A percentile compares a stretch with the other conserved stretches of the same genome.
Evolutionary conservation across 2,329 filamentous ascomycete species (phyloP).

Genomic region (Fusarium azukiicola): DNA sequence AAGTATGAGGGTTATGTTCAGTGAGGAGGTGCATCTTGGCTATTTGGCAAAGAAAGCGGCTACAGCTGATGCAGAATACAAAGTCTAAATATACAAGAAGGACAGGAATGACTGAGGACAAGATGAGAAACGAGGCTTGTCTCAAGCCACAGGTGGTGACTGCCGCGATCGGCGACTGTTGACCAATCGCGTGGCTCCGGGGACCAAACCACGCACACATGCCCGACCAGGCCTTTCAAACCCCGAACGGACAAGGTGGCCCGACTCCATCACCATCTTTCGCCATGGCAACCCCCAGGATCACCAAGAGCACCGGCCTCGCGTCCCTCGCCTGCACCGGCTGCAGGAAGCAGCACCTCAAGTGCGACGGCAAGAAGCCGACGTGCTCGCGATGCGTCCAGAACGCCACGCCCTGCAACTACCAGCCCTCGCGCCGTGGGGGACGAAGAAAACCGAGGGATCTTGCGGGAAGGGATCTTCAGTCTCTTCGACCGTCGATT

Average conservation of each 20-base stretch:
- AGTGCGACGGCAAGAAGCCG: slow-evolving; percentile 49
- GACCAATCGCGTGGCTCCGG: slow-evolving; percentile 1
- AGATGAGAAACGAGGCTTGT: slow-evolving; percentile 8
- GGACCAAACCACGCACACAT: not conserved
- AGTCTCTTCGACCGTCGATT: not conserved
- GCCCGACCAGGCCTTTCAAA: slow-evolving; percentile 5
- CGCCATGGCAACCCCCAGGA: slow-evolving; percentile 32
- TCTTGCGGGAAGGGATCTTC: not conserved
- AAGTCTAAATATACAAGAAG: not conserved
- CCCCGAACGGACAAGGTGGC: not conserved
- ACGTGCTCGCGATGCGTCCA: slow-evolving; percentile 47
- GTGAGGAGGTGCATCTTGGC: too few relatives aligned
- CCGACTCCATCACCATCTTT: slow-evolving; percentile 13
- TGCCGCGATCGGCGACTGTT: not conserved
- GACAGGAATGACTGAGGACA: not conserved
- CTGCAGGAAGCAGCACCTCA: slow-evolving; percentile 50
- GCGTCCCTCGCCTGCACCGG: slow-evolving; percentile 46
- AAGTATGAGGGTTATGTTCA: slow-evolving; percentile 40
- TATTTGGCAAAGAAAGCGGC: too few relatives aligned
- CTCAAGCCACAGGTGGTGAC: not conserved
- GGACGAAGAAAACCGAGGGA: slow-evolving; percentile 40
- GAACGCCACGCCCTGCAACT: slow-evolving; percentile 34
- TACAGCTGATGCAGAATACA: not conserved
- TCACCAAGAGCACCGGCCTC: slow-evolving; percentile 35
- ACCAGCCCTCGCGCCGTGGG: slow-evolving; percentile 50